phyloP scores from a whole-genome alignment of 31 red algal species.

The Pterothamnion heteromorphum region DNA sequence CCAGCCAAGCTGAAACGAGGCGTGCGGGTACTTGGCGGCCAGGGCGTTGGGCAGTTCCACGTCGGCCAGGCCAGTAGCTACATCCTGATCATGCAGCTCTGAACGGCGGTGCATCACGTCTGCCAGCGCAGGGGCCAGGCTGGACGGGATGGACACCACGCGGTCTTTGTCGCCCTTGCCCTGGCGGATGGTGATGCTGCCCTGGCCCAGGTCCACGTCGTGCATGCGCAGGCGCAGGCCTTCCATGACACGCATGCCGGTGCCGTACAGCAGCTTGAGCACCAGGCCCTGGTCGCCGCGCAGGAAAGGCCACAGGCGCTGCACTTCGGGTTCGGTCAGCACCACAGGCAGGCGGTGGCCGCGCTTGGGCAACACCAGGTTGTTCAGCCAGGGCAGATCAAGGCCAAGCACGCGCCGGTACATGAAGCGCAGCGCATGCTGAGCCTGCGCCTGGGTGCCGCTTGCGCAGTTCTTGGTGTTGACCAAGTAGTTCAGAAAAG shows the following conservation, averaged over 20 bases:
- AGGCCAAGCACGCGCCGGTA: too few relatives aligned
- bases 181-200: background rate
- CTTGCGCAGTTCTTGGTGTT: too few relatives aligned
- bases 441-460: too few relatives aligned
- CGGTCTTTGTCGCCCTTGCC: slow-evolving; percentile 24
- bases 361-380: too few relatives aligned
- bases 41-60: background rate
- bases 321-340: too few relatives aligned
- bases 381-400: too few relatives aligned
- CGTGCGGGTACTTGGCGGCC: background rate
- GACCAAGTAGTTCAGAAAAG: too few relatives aligned
- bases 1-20: background rate
- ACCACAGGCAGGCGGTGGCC: too few relatives aligned
- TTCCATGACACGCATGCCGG: background rate
- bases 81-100: background rate
- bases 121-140: background rate
- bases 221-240: background rate
- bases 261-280: background rate
- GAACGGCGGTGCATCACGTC: background rate
- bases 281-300: too few relatives aligned
- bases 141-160: background rate
- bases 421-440: too few relatives aligned
- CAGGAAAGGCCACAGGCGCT: too few relatives aligned
- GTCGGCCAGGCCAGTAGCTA: background rate
- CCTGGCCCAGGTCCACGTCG: background rate